Evolutionary conservation across 2,329 filamentous ascomycete genomes (phyloP).

Genomic region (Alternaria viburni): DNA sequence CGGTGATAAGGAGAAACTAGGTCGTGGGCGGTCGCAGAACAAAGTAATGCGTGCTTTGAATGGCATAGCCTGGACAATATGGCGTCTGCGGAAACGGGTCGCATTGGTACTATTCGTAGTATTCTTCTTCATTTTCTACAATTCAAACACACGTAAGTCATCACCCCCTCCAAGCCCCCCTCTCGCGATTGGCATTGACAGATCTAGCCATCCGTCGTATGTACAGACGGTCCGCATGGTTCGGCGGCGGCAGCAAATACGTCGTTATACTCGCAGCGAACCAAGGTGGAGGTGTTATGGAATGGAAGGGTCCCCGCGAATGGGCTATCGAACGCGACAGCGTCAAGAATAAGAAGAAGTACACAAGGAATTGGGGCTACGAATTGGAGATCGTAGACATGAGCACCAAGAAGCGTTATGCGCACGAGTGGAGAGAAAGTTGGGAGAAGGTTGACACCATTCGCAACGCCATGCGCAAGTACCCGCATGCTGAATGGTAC

Average conservation of each 20-base stretch:
- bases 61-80: constrained; percentile 59
- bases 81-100: constrained; percentile 70
- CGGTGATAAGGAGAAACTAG: constrained; percentile 79
- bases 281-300: constrained; percentile 95
- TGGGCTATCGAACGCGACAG: constrained; percentile 99
- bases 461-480: constrained; percentile 86
- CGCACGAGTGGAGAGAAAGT: constrained; percentile 98
- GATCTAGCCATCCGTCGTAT: constrained; percentile 60
- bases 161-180: not conserved
- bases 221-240: constrained; percentile 74
- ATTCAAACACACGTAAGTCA: constrained; percentile 72
- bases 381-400: constrained; percentile 96
- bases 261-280: constrained; percentile 95
- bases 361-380: constrained; percentile 88
- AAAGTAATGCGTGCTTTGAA: constrained; percentile 43
- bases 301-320: constrained; percentile 96
- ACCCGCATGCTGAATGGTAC: constrained; percentile 95
- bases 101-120: constrained; percentile 66
- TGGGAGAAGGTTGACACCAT: constrained; percentile 99
- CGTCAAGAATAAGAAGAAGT: constrained; percentile 91
- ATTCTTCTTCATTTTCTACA: constrained; percentile 69
- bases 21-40: constrained; percentile 58
- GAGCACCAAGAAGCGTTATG: constrained; percentile 98
- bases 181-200: constrained; percentile 11
- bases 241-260: constrained; percentile 88